phyloP scores from a whole-genome alignment of 2,329 filamentous ascomycete genomes.

The Lasiodiplodia gonubiensis region DNA sequence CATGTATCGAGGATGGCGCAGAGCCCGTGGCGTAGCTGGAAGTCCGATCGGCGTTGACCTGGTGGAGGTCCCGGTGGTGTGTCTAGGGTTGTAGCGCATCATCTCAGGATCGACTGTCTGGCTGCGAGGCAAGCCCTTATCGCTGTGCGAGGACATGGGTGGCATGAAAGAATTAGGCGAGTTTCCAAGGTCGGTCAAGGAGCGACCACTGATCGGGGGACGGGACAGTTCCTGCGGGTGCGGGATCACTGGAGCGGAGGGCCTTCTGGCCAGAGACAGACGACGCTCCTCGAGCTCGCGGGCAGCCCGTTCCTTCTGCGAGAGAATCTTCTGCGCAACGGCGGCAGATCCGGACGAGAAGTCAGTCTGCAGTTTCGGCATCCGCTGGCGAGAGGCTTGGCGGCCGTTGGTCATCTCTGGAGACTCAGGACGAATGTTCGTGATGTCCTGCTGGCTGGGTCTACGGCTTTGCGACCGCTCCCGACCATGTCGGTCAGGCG shows the following conservation, averaged over 20 bases:
- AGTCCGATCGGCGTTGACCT: constrained; percentile 70
- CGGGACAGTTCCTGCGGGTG: constrained; percentile 65
- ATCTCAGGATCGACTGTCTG: constrained; percentile 68
- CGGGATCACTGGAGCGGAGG: constrained; percentile 79
- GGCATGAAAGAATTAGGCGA: constrained; percentile 48
- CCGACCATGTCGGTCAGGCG: constrained; percentile 50
- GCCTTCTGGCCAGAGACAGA: constrained; percentile 79
- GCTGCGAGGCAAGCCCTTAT: constrained; percentile 58
- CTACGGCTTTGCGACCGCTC: constrained; percentile 46
- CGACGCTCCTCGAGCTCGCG: constrained; percentile 88
- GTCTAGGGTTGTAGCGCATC: constrained; percentile 44
- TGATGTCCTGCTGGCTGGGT: constrained; percentile 34
- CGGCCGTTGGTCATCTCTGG: constrained; percentile 35
- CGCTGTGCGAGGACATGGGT: constrained; percentile 43
- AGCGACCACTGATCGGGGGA: constrained; percentile 42
- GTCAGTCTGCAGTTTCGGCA: constrained; percentile 34
- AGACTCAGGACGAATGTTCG: constrained; percentile 39
- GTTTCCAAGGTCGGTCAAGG: constrained; percentile 50
- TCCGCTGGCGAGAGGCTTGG: constrained; percentile 23
- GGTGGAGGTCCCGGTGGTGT: constrained; percentile 48
- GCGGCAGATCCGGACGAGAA: constrained; percentile 25
- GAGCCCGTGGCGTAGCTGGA: constrained; percentile 89
- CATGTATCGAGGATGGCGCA: constrained; percentile 78
- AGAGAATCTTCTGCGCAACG: constrained; percentile 37
- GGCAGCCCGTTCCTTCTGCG: constrained; percentile 60